A percentile compares a stretch with the other conserved stretches of the same genome.
Evolutionary conservation across 2,329 filamentous ascomycete genomes (phyloP).

Genomic region (Pyricularia sp.): DNA sequence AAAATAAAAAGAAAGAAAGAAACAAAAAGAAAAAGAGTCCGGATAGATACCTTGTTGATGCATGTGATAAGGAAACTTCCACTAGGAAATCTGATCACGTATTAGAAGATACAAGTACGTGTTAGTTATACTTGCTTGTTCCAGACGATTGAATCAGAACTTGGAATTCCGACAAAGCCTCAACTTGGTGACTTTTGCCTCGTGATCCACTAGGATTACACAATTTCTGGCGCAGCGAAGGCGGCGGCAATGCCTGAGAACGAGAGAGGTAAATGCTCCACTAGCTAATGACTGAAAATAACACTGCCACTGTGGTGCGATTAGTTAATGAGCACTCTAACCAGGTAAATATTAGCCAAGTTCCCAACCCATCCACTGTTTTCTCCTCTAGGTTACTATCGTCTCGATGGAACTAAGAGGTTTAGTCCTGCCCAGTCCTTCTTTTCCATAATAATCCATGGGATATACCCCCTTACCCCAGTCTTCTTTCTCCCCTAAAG

Average conservation of each 20-base stretch:
- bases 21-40: no score
- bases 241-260: no score
- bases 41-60: no score
- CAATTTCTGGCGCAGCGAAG: background rate
- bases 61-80: no score
- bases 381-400: background rate
- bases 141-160: background rate
- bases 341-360: no score
- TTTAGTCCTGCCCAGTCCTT: constrained; percentile 74
- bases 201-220: background rate
- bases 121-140: no score
- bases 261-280: background rate
- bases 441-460: constrained; percentile 96
- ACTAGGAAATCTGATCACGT: no score
- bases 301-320: background rate
- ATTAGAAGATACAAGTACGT: no score
- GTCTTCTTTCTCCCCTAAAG: constrained; percentile 65
- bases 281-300: background rate
- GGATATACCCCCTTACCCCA: constrained; percentile 74
- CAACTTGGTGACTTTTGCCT: background rate
- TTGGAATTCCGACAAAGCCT: background rate
- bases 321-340: background rate
- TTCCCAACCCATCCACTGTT: background rate
- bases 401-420: constrained; percentile 15
- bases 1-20: no score